A percentile compares a stretch with the other conserved stretches of the same genome.
phyloP scores from a whole-genome alignment of 139 green algal species.

The Tetraselmis striata region DNA sequence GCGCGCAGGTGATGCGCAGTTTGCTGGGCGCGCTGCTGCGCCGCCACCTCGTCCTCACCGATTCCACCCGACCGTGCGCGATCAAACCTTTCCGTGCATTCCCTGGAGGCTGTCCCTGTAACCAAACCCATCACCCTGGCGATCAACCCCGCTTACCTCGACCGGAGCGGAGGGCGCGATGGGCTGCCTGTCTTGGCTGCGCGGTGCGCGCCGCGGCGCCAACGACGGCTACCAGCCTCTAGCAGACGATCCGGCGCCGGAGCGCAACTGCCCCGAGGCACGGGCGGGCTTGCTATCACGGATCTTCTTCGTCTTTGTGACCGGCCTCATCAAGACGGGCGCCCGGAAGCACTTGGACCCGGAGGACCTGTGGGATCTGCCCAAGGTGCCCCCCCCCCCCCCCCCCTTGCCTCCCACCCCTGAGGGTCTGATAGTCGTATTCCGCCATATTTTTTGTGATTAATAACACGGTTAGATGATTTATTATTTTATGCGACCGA shows the following conservation, averaged over 20 bases:
- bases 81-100: too few species aligned
- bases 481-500: not conserved
- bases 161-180: not conserved
- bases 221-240: not conserved
- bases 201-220: not conserved
- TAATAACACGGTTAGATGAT: not conserved
- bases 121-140: too few species aligned
- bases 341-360: conserved; percentile 56
- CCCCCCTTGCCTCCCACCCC: too few species aligned
- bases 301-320: conserved; percentile 61
- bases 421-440: too few species aligned
- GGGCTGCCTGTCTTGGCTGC: not conserved
- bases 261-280: conserved; percentile 54
- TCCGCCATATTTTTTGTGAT: not conserved
- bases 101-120: too few species aligned
- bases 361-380: conserved; percentile 75
- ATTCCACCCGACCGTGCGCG: too few species aligned
- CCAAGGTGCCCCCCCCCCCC: not conserved
- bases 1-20: too few species aligned
- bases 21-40: too few species aligned
- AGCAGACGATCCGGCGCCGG: not conserved
- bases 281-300: conserved; percentile 36
- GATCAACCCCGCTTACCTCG: too few species aligned
- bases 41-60: too few species aligned
- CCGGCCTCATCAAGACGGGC: conserved; percentile 49